Conservation (phyloP, 2,329 filamentous ascomycete genomes). For the Sporothrix mexicana region DNA sequence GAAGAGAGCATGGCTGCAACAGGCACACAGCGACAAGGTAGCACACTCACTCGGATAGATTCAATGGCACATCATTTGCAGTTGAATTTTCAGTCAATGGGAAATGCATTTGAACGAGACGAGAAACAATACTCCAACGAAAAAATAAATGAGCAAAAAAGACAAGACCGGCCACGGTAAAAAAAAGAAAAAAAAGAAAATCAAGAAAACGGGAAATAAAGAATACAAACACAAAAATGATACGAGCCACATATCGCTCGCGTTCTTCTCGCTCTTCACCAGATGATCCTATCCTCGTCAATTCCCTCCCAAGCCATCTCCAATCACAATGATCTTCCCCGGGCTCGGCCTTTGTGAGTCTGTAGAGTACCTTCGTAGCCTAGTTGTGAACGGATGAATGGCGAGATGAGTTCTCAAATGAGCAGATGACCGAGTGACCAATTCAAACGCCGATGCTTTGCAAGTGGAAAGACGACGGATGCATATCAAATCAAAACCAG, state of each 20-base stretch:
- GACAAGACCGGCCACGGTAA: not conserved
- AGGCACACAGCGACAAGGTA: too few species aligned
- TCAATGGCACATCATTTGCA: not conserved
- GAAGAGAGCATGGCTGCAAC: not conserved
- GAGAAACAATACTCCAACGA: conserved; percentile 27
- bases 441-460: conserved; percentile 25
- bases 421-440: not conserved
- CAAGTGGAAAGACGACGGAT: not conserved
- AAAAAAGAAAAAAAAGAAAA: not conserved
- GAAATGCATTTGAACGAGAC: conserved; percentile 24
- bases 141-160: conserved; percentile 20
- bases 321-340: not conserved
- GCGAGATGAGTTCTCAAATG: too few species aligned
- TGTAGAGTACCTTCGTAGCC: conserved; percentile 18
- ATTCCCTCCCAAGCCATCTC: not conserved
- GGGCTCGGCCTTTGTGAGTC: not conserved
- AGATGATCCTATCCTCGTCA: not conserved
- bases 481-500: not conserved
- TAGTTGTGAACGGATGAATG: not conserved
- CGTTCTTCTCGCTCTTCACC: not conserved
- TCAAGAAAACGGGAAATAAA: conserved; percentile 27
- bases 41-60: not conserved
- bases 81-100: not conserved
- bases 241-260: not conserved
- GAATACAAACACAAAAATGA: conserved; percentile 17